Evolutionary conservation across 2,329 filamentous ascomycete species (phyloP).

Genomic region (Microascus cirrosus): DNA sequence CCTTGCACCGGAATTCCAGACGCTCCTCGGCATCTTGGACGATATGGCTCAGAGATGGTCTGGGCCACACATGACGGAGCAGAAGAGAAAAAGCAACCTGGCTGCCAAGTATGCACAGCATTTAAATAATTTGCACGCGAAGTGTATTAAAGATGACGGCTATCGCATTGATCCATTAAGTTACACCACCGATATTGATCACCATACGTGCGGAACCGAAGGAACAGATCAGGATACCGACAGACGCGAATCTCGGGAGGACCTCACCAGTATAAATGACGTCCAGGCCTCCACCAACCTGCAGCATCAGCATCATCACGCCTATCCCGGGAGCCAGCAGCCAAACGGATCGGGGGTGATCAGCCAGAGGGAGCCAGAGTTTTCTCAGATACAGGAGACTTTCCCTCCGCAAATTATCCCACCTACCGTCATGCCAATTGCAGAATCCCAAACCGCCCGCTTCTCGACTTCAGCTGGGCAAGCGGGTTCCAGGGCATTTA

Average conservation of each 20-base stretch:
- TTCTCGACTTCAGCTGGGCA: neutral
- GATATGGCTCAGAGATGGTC: slow-evolving; percentile 12
- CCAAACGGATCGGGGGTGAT: neutral
- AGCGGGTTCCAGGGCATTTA: neutral
- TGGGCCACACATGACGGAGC: slow-evolving; percentile 3
- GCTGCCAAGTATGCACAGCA: slow-evolving; percentile 9
- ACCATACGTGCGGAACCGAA: neutral
- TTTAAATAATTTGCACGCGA: slow-evolving; percentile 8
- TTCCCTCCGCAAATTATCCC: neutral
- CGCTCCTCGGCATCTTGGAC: slow-evolving; percentile 11
- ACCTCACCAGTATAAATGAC: neutral
- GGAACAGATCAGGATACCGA: neutral
- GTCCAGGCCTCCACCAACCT: neutral
- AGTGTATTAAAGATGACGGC: slow-evolving; percentile 5
- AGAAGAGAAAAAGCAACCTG: slow-evolving; percentile 1
- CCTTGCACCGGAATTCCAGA: slow-evolving; percentile 13
- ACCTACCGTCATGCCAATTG: neutral
- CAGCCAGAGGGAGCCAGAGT: neutral
- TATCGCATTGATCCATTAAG: slow-evolving; percentile 8
- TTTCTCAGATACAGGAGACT: neutral
- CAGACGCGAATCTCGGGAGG: neutral
- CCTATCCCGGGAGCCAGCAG: neutral
- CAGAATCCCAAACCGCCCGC: neutral
- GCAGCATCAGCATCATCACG: neutral
- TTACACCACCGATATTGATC: slow-evolving; percentile 7